Conservation (phyloP, 257 asterid genomes). For the Lycium ferocissimum region DNA sequence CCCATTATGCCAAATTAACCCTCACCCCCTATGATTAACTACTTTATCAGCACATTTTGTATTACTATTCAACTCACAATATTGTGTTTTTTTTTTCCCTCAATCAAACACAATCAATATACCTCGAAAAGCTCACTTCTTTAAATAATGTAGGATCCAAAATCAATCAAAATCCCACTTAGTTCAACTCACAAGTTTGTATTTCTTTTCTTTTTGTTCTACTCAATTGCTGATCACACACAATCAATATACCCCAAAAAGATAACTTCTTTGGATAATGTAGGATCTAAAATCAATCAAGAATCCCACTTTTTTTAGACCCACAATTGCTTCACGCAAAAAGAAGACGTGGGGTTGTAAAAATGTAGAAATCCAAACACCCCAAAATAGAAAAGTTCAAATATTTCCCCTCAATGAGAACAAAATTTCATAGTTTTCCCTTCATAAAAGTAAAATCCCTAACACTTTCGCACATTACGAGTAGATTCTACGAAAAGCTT, state of each 20-base stretch:
- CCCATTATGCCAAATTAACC: constrained; percentile 52
- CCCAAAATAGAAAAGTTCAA: background rate
- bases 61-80: background rate
- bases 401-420: background rate
- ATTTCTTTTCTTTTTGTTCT: background rate
- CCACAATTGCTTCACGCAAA: background rate
- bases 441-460: background rate
- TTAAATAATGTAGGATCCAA: constrained; percentile 30
- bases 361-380: background rate
- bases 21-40: constrained; percentile 46
- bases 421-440: background rate
- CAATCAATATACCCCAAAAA: constrained; percentile 17
- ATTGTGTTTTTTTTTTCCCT: background rate
- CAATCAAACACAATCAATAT: constrained; percentile 25
- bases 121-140: background rate
- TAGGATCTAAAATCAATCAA: constrained; percentile 28
- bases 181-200: background rate
- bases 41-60: constrained; percentile 56
- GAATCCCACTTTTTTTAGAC: constrained; percentile 7
- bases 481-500: constrained; percentile 11
- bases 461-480: background rate
- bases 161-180: constrained; percentile 22
- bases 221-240: background rate
- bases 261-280: constrained; percentile 16
- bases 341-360: background rate